Evolutionary conservation across 441 rosid species (phyloP).

Genomic region (Euphorbia neoarborescens): DNA sequence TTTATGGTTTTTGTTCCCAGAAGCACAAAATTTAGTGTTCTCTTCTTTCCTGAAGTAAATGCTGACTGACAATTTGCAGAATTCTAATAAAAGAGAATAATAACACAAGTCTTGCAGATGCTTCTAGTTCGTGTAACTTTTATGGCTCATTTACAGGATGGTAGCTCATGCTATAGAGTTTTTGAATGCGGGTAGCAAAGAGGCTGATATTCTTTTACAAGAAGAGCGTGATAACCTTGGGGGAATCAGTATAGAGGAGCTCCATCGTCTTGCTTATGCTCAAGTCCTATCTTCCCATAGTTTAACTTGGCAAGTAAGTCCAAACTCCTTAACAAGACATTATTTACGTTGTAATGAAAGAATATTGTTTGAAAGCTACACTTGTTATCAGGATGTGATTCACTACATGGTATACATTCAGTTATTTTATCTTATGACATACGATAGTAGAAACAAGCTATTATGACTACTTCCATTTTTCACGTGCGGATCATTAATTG

Average conservation of each 20-base stretch:
- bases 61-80: conserved; percentile 3
- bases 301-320: conserved; percentile 88
- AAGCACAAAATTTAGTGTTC: neutral
- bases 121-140: conserved; percentile 1
- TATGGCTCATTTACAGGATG: conserved; percentile 52
- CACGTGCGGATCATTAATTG: neutral
- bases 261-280: conserved; percentile 81
- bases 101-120: neutral
- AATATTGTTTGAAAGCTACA: neutral
- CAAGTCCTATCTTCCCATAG: conserved; percentile 88
- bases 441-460: neutral
- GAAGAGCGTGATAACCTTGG: conserved; percentile 64
- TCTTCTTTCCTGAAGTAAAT: neutral
- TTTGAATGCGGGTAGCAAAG: conserved; percentile 68
- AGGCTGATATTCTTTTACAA: conserved; percentile 62
- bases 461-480: neutral
- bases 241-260: conserved; percentile 74
- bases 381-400: neutral
- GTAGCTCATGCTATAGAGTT: conserved; percentile 81
- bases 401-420: neutral
- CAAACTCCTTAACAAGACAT: conserved; percentile 12
- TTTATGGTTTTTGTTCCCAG: conserved; percentile 4
- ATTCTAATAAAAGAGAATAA: neutral
- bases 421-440: neutral
- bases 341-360: conserved; percentile 7